Conservation (phyloP, 2,329 filamentous ascomycete species). For the Diaporthe sp. region DNA sequence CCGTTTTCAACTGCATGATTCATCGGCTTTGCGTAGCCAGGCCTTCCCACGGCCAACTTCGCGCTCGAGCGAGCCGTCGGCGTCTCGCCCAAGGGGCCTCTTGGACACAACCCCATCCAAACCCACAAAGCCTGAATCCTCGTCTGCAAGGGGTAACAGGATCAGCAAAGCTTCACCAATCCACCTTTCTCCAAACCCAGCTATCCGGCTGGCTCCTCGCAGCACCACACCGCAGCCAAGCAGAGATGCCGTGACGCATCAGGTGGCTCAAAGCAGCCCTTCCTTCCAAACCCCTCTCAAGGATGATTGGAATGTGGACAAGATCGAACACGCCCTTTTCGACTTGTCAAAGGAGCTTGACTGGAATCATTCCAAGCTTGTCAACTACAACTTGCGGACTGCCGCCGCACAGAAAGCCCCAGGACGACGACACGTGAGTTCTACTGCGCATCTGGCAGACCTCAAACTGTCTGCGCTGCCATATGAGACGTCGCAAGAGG, state of each 20-base stretch:
- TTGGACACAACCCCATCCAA: conserved; percentile 27
- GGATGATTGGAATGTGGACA: conserved; percentile 57
- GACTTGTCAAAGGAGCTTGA: conserved; percentile 58
- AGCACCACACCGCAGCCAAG: conserved; percentile 24
- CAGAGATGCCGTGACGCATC: conserved; percentile 20
- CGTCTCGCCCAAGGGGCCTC: conserved; percentile 23
- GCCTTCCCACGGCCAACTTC: conserved; percentile 23
- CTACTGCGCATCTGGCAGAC: conserved; percentile 62
- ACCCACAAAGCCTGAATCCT: not conserved
- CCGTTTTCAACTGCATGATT: conserved; percentile 36
- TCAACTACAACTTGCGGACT: conserved; percentile 59
- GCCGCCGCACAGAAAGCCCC: conserved; percentile 53
- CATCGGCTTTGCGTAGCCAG: conserved; percentile 6
- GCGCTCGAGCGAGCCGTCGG: conserved; percentile 31
- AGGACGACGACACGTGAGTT: conserved; percentile 55
- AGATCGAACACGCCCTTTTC: conserved; percentile 56
- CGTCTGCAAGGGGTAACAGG: conserved; percentile 1
- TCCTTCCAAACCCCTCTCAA: conserved; percentile 50
- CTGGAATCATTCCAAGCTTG: conserved; percentile 59
- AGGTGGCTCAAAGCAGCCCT: conserved; percentile 43
- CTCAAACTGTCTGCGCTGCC: conserved; percentile 46
- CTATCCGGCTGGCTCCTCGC: not conserved
- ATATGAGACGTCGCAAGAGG: conserved; percentile 27
- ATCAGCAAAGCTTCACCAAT: conserved; percentile 17
- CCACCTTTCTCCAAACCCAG: not conserved